Evolutionary conservation across 306 rosid species (phyloP), one percentile per base, ranked within the genome.

Genomic region (Prunus dulcis): DNA sequence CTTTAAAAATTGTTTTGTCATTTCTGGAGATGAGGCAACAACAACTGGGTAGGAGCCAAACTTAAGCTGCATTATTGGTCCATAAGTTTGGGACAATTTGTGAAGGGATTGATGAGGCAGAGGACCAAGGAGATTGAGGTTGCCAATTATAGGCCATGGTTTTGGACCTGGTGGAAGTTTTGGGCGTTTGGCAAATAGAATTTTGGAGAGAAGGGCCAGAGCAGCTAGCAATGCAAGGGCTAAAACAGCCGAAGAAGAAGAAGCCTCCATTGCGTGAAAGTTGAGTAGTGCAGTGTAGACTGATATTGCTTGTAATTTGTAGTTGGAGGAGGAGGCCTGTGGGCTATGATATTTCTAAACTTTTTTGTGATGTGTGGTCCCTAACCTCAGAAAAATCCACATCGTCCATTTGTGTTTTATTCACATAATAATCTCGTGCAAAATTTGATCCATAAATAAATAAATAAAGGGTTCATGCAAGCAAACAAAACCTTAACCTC

Each of bases 141-240:
- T 86, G 23, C 89, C 89, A 12, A 81, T 81, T 64, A 86, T 63
- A 0, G 87, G 89, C 87, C 87, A 86, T 51, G 85, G 78, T 78
- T 86, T 86, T 8, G 89, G 89, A 77, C 87, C 89, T 5, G 89
- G 87, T 53, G 85, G 75, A 12, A 52, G 69, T 6, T 60, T 74
- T 19, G 8, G 28, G 64, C 3, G 64, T 64, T 64, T 20, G 14
- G 66, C 20, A 34, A 65, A 14, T 25, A 63, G 15, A 6, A 15
- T 0, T 23, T 78, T 76, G n/a, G 78, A 57, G 51, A 82, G 13
- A 6, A 75, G n/a, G 71, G 70, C 38, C 2, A 81, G 6, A 27
- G 64, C 18, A 11, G 70, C 13, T 34, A 85, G 38, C 41, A 63
- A 43, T 12, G 80, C 20, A 12, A 81, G 67, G 28, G 45, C 45